phyloP scores from a whole-genome alignment of 768 basidiomycete genomes.

The Porpolomopsis calyptriformis region DNA sequence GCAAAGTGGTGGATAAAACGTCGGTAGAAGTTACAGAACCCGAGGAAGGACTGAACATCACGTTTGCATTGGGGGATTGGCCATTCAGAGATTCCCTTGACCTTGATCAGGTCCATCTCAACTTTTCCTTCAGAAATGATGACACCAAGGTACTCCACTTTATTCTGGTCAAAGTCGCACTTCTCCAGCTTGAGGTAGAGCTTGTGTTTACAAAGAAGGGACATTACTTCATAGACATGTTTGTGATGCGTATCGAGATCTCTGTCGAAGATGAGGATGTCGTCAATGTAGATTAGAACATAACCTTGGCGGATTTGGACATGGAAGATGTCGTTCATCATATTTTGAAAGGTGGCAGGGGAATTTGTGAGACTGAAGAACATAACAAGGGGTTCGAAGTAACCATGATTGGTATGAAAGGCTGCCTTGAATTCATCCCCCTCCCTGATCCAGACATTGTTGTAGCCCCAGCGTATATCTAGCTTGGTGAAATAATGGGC shows the following conservation, averaged over 20 bases:
- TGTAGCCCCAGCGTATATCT: slow-evolving; percentile 25
- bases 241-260: slow-evolving; percentile 10
- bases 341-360: slow-evolving; percentile 13
- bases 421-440: slow-evolving; percentile 11
- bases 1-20: slow-evolving; percentile 24
- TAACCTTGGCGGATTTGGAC: slow-evolving; percentile 16
- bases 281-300: slow-evolving; percentile 32
- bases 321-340: slow-evolving; percentile 13
- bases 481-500: slow-evolving; percentile 24
- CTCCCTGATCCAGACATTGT: slow-evolving; percentile 4
- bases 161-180: slow-evolving; percentile 19
- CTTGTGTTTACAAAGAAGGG: slow-evolving; percentile 18
- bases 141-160: slow-evolving; percentile 23
- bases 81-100: slow-evolving; percentile 21
- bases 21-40: slow-evolving; percentile 30
- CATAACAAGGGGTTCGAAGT: slow-evolving; percentile 10
- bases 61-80: slow-evolving; percentile 15
- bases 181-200: slow-evolving; percentile 30
- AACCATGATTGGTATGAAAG: slow-evolving; percentile 3
- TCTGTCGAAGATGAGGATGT: slow-evolving; percentile 28
- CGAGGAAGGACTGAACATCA: slow-evolving; percentile 24
- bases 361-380: slow-evolving; percentile 15
- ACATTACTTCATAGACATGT: slow-evolving; percentile 15
- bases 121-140: slow-evolving; percentile 9
- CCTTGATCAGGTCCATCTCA: slow-evolving; percentile 26